phyloP scores from a whole-genome alignment of 768 basidiomycete genomes.

The Panellus pusillus region DNA sequence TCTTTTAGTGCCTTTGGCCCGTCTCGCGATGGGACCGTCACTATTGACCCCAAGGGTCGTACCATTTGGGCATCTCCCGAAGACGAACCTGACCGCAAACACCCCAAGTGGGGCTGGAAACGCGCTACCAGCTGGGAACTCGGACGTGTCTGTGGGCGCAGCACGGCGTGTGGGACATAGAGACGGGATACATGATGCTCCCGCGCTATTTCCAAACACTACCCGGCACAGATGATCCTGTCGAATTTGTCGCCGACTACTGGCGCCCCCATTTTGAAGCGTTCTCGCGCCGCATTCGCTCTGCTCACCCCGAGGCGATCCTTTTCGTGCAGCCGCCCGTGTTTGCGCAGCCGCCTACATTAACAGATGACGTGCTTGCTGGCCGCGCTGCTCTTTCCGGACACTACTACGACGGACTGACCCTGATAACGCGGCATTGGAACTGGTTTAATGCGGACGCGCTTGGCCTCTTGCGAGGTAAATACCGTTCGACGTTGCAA shows the following conservation, averaged over 20 bases:
- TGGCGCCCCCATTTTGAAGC: constrained; percentile 71
- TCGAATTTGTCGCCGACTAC: constrained; percentile 75
- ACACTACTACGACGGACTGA: constrained; percentile 96
- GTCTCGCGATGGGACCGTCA: constrained; percentile 66
- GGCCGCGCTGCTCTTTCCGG: constrained; percentile 73
- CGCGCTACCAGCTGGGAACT: constrained; percentile 70
- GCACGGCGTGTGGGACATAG: constrained; percentile 87
- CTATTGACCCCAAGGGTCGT: constrained; percentile 80
- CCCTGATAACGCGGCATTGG: constrained; percentile 90
- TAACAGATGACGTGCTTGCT: constrained; percentile 54
- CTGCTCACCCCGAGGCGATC: constrained; percentile 77
- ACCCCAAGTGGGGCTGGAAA: constrained; percentile 81
- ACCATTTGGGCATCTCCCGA: constrained; percentile 74
- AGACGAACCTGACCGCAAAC: constrained; percentile 44
- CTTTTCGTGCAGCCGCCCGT: constrained; percentile 92
- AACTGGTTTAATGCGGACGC: constrained; percentile 96
- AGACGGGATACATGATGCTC: constrained; percentile 61
- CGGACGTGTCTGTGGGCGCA: constrained; percentile 81
- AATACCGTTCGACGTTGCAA: constrained; percentile 64
- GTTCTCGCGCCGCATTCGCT: constrained; percentile 59
- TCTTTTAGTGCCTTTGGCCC: constrained; percentile 81
- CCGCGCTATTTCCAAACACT: constrained; percentile 74
- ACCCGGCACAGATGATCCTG: constrained; percentile 42
- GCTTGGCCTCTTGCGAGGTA: constrained; percentile 84
- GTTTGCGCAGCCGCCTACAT: constrained; percentile 72